A percentile compares a stretch with the other conserved stretches of the same genome.
Conservation (phyloP, 768 basidiomycete species). For the Mrakia frigida region DNA sequence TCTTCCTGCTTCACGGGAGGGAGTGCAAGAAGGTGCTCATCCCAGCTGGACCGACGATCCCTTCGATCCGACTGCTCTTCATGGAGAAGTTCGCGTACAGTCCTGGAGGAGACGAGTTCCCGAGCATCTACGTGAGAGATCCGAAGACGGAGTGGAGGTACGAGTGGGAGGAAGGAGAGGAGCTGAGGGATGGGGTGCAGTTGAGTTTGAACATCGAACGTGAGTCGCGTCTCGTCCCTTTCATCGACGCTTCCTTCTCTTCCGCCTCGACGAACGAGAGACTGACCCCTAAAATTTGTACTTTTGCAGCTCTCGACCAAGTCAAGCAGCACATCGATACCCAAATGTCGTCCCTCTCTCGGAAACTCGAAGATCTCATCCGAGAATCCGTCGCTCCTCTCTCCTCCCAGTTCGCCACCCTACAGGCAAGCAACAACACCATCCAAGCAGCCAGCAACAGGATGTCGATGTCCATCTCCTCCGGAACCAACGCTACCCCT, state of each 20-base stretch:
- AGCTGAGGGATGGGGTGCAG: slow-evolving; percentile 80
- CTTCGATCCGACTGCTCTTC: slow-evolving; percentile 76
- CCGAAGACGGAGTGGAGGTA: slow-evolving; percentile 88
- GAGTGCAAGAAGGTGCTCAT: slow-evolving; percentile 89
- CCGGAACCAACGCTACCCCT: too few species aligned
- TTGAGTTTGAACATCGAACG: slow-evolving; percentile 94
- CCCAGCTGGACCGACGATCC: slow-evolving; percentile 58
- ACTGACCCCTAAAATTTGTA: too few species aligned
- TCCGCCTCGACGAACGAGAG: too few species aligned
- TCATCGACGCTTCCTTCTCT: not conserved
- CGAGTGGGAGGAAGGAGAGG: slow-evolving; percentile 89
- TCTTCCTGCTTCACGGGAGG: slow-evolving; percentile 83
- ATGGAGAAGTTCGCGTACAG: slow-evolving; percentile 93
- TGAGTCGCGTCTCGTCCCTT: slow-evolving; percentile 50
- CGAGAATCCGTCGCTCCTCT: slow-evolving; percentile 32
- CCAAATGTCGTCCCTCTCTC: slow-evolving; percentile 72
- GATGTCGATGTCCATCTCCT: slow-evolving; percentile 12
- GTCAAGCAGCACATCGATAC: slow-evolving; percentile 96
- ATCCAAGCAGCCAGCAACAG: not conserved
- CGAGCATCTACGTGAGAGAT: slow-evolving; percentile 92
- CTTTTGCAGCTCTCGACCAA: slow-evolving; percentile 76
- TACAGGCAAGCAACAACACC: slow-evolving; percentile 24
- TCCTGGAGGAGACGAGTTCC: slow-evolving; percentile 87
- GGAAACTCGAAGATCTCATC: slow-evolving; percentile 33
- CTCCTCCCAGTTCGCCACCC: slow-evolving; percentile 29